Evolutionary conservation across 2,329 filamentous ascomycete species (phyloP), one percentile per base, ranked within the genome.

Genomic region (Zasmidium angulare): DNA sequence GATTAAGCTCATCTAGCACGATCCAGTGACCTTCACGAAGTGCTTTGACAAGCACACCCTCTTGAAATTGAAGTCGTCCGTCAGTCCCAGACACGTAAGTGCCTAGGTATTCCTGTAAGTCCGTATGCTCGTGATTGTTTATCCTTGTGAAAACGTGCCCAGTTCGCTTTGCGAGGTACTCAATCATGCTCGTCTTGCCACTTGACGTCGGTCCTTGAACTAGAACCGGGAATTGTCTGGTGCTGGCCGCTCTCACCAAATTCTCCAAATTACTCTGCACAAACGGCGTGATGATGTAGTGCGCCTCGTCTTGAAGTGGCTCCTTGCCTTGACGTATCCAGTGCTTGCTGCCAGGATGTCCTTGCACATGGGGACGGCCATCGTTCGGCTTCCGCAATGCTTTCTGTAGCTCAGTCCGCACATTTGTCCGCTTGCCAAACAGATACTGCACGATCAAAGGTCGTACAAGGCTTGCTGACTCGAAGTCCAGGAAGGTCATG

Each of bases 111-210:
- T 99, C 96, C 75, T 99, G 95, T 40, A 99, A 80, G 74, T 99
- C 95, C 0, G 95, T 99, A 71, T 99, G 95, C 72, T 99, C 96
- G 75, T 99, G 95, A 68, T 99, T 99, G 78, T 99, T 99, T 80
- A 99, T 99, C 61, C 95, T 87, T 47, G 99, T 92, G 71, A 98
- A 99, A 71, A 90, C 95, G 73, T 99, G 96, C 2, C 96, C 95
- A 26, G 92, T 98, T 56, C 90, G 89, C 70, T 96, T 95, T n/a
- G 96, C 93, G 40, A 99, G 83, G 72, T 96, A 97, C 75, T 98
- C 93, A 46, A 99, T 96, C 95, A 99, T 99, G 75, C 93, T 98
- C 0, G 95, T 99, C 77, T 99, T 99, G 64, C 95, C 95, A 12
- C 93, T 90, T 3, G 96, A 99, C 0, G 95, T 99, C 12, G 96